phyloP scores from a whole-genome alignment of 1,284 basidiomycete genomes.

The Papiliotrema nemorosa region DNA sequence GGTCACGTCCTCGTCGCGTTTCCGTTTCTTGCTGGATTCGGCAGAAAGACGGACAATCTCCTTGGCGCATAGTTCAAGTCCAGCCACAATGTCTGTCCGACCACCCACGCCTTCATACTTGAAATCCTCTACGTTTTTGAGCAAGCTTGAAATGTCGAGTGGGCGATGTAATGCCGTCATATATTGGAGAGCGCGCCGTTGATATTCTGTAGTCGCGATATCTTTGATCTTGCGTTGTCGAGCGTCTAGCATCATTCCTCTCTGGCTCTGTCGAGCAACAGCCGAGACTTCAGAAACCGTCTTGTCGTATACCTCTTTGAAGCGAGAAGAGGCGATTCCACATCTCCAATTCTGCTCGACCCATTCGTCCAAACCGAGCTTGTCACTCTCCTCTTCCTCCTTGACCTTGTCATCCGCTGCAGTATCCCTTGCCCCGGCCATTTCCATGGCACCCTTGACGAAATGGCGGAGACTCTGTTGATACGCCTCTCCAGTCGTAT shows the following conservation, averaged over 20 bases:
- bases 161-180: constrained; percentile 26
- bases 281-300: background rate
- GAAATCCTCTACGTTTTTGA: constrained; percentile 35
- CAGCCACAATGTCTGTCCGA: constrained; percentile 27
- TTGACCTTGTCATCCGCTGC: constrained; percentile 2
- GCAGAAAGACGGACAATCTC: constrained; percentile 21
- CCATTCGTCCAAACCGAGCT: constrained; percentile 23
- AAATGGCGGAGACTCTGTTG: constrained; percentile 35
- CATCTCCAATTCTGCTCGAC: constrained; percentile 24
- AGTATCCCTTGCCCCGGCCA: constrained; percentile 4
- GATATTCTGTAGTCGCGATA: constrained; percentile 18
- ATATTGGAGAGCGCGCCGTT: constrained; percentile 24
- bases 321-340: too few relatives aligned
- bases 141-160: constrained; percentile 36
- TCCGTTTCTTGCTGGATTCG: background rate
- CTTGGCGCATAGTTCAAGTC: constrained; percentile 27
- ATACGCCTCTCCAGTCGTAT: constrained; percentile 42
- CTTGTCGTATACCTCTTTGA: too few relatives aligned
- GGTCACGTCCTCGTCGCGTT: background rate
- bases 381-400: background rate
- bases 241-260: background rate
- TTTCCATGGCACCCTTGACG: constrained; percentile 36
- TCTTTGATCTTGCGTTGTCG: background rate
- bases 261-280: background rate
- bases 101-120: constrained; percentile 30